phyloP scores from a whole-genome alignment of 495 filamentous ascomycete species.

The Physcia stellaris region DNA sequence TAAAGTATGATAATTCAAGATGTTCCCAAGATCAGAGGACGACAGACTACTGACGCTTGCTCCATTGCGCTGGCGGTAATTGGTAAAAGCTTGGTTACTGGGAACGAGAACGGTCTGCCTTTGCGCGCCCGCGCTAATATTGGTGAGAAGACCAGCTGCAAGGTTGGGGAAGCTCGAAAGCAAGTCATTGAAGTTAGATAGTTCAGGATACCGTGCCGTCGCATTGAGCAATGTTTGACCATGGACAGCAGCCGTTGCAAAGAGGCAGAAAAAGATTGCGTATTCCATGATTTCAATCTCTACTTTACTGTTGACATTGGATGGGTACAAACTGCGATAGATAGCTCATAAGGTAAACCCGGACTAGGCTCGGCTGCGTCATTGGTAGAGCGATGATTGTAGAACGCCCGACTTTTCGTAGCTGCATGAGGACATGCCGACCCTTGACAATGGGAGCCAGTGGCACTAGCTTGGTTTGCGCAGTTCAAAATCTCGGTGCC shows the following conservation, averaged over 20 bases:
- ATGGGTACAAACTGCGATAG: too few relatives aligned
- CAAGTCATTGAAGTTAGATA: conserved; percentile 4
- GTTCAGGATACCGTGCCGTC: conserved; percentile 2
- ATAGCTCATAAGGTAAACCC: too few relatives aligned
- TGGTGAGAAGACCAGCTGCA: conserved; percentile 4
- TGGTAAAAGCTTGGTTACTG: conserved; percentile 4
- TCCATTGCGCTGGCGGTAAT: background rate
- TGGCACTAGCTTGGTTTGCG: too few relatives aligned
- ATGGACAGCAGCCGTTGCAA: background rate
- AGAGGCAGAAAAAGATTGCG: background rate
- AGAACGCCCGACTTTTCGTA: too few relatives aligned
- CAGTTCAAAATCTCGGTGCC: too few relatives aligned
- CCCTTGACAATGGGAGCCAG: too few relatives aligned
- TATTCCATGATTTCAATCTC: conserved; percentile 1
- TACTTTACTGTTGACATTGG: too few relatives aligned
- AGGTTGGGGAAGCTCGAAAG: conserved; percentile 2
- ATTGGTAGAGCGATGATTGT: too few relatives aligned
- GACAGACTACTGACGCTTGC: conserved; percentile 1
- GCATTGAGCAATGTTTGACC: conserved; percentile 5
- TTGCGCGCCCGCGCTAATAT: background rate
- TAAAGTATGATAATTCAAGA: conserved; percentile 5
- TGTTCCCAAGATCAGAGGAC: conserved; percentile 3
- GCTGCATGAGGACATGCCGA: too few relatives aligned
- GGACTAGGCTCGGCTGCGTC: too few relatives aligned
- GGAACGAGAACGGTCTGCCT: conserved; percentile 1